Percentiles rank a stretch among this genome's conserved stretches.
phyloP scores from a whole-genome alignment of 2,329 filamentous ascomycete genomes.

The Colletotrichum abscissum region DNA sequence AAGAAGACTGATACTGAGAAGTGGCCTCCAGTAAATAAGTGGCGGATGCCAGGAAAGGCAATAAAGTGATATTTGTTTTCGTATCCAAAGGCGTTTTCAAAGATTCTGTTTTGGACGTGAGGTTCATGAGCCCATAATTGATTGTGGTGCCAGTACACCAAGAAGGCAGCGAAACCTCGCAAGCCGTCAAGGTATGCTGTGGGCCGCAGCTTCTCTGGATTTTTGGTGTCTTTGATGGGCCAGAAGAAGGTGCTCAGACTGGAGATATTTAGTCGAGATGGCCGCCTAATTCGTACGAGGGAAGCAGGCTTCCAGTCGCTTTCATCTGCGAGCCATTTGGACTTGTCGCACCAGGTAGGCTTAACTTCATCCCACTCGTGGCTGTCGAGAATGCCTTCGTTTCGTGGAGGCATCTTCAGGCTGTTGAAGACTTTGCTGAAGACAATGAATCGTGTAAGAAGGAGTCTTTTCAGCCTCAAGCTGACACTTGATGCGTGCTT shows the following conservation, averaged over 20 bases:
- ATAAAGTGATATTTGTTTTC: constrained; percentile 59
- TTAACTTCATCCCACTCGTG: constrained; percentile 48
- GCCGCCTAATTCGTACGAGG: constrained; percentile 23
- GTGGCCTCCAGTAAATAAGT: constrained; percentile 71
- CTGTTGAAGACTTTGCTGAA: not conserved
- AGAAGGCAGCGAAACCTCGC: constrained; percentile 58
- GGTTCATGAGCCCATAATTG: constrained; percentile 52
- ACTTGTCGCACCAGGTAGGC: constrained; percentile 37
- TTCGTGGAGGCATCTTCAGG: constrained; percentile 44
- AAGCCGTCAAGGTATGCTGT: constrained; percentile 62
- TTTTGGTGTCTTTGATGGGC: constrained; percentile 31
- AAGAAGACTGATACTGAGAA: constrained; percentile 66
- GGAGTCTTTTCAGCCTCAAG: not conserved
- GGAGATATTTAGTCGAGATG: constrained; percentile 16
- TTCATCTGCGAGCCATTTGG: constrained; percentile 37
- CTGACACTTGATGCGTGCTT: constrained; percentile 8
- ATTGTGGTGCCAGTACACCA: constrained; percentile 61
- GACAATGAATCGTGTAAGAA: not conserved
- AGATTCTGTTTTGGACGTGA: constrained; percentile 48
- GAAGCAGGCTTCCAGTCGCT: constrained; percentile 44
- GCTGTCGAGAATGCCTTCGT: constrained; percentile 47
- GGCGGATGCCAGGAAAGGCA: constrained; percentile 67
- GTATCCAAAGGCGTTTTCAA: constrained; percentile 57
- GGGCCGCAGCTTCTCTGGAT: constrained; percentile 43
- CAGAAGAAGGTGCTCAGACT: constrained; percentile 27